Evolutionary conservation across 2,329 filamentous ascomycete genomes (phyloP).

Genomic region (Thermothelomyces thermophilus): DNA sequence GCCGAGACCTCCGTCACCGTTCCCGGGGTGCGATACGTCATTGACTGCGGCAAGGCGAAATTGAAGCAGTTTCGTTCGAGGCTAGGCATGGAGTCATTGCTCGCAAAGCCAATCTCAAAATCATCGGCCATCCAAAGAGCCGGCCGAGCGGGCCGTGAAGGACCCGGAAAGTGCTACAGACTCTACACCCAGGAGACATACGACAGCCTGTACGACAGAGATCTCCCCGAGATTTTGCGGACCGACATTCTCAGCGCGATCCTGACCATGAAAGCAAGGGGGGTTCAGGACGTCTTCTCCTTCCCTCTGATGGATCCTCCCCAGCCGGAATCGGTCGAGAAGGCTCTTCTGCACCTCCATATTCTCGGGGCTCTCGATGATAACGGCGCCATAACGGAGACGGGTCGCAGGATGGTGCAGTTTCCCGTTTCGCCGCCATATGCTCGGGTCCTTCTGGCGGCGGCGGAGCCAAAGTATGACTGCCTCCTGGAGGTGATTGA

Average conservation of each 20-base stretch:
- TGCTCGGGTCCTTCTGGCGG: conserved; percentile 75
- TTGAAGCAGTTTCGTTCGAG: conserved; percentile 82
- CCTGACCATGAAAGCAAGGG: conserved; percentile 87
- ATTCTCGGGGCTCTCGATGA: conserved; percentile 70
- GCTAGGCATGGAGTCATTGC: conserved; percentile 81
- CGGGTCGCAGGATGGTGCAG: conserved; percentile 70
- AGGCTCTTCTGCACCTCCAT: conserved; percentile 73
- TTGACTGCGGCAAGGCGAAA: conserved; percentile 92
- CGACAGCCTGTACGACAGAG: conserved; percentile 60
- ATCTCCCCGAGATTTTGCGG: conserved; percentile 81
- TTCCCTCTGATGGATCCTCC: conserved; percentile 86
- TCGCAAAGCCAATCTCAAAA: conserved; percentile 85
- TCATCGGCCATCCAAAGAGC: conserved; percentile 88
- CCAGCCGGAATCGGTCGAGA: conserved; percentile 68
- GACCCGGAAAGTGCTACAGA: conserved; percentile 79
- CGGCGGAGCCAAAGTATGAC: conserved; percentile 60
- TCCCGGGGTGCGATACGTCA: conserved; percentile 81
- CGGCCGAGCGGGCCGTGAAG: conserved; percentile 89
- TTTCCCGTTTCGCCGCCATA: conserved; percentile 78
- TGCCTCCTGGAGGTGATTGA: conserved; percentile 82
- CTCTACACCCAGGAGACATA: conserved; percentile 81
- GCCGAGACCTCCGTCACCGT: conserved; percentile 98
- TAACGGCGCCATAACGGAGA: conserved; percentile 63
- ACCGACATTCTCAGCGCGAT: conserved; percentile 83
- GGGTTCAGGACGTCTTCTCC: conserved; percentile 69